Evolutionary conservation across 2,329 filamentous ascomycete species (phyloP).

Genomic region (Cladorrhinum sp.): DNA sequence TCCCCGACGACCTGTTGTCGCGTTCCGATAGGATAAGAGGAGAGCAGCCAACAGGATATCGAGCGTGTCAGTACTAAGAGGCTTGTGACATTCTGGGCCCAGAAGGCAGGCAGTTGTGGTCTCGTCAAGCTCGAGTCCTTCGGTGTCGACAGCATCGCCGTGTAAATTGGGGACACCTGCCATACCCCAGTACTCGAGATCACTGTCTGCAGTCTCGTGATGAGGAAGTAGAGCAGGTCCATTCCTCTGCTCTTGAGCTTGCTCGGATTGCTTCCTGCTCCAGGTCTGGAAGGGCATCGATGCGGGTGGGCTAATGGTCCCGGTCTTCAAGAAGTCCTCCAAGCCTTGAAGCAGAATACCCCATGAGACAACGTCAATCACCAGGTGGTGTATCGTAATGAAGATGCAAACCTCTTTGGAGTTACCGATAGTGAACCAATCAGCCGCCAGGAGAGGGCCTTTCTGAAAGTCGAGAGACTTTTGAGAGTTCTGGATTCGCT

Average conservation of each 20-base stretch:
- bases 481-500: slow-evolving; percentile 23
- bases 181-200: slow-evolving; percentile 31
- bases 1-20: slow-evolving; percentile 32
- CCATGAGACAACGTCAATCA: slow-evolving; percentile 47
- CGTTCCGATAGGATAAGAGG: slow-evolving; percentile 33
- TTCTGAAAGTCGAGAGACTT: slow-evolving; percentile 22
- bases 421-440: slow-evolving; percentile 21
- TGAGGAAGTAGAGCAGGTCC: slow-evolving; percentile 20
- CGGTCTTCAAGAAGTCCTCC: slow-evolving; percentile 35
- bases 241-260: slow-evolving; percentile 24
- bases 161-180: slow-evolving; percentile 21
- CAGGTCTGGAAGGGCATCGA: slow-evolving; percentile 38
- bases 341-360: slow-evolving; percentile 44
- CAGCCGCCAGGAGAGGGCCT: slow-evolving; percentile 28
- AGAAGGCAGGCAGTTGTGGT: slow-evolving; percentile 36
- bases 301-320: slow-evolving; percentile 12
- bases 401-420: slow-evolving; percentile 25
- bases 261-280: slow-evolving; percentile 35
- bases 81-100: slow-evolving; percentile 30
- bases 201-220: slow-evolving; percentile 10
- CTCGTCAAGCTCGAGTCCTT: slow-evolving; percentile 15
- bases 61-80: slow-evolving; percentile 35
- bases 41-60: slow-evolving; percentile 39
- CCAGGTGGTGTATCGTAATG: slow-evolving; percentile 36
- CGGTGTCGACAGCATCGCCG: slow-evolving; percentile 15